These are phyloP conservation scores for Takakia lepidozioides DNA, from an alignment of 225 moss, liverwort and hornwort genomes.

Conservation along the genomic window DNA sequence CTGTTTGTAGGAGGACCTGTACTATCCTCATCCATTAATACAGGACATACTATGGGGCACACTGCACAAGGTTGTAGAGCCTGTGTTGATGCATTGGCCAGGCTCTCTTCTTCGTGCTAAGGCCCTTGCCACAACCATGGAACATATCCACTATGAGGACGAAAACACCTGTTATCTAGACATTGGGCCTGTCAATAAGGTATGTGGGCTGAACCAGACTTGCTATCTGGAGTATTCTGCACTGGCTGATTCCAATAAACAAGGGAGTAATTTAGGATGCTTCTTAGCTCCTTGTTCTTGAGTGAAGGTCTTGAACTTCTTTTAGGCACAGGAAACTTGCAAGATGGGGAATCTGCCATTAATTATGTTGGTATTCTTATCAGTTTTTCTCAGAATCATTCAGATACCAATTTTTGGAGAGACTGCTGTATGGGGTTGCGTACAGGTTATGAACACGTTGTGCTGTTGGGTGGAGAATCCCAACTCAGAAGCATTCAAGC, in stretches of 20 bases:
- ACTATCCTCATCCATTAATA: constrained; percentile 78
- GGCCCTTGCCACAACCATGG: constrained; percentile 63
- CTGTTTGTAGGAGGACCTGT: constrained; percentile 74
- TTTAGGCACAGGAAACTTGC: too few relatives aligned
- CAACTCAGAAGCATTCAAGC: constrained; percentile 77
- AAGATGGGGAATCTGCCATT: too few relatives aligned
- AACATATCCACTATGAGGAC: constrained; percentile 95
- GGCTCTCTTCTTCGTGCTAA: constrained; percentile 60
- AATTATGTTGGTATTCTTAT: too few relatives aligned
- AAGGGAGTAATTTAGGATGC: too few relatives aligned
- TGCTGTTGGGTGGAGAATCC: constrained; percentile 88
- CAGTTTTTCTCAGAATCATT: too few relatives aligned
- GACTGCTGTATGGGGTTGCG: not conserved
- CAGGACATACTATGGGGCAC: constrained; percentile 91
- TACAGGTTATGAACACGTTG: constrained; percentile 80
- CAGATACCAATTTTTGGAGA: too few relatives aligned
- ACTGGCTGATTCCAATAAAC: too few relatives aligned
- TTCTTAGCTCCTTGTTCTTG: too few relatives aligned
- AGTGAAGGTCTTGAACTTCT: too few relatives aligned
- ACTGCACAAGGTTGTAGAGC: constrained; percentile 68
- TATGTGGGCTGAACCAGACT: constrained; percentile 12
- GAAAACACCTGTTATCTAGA: constrained; percentile 48
- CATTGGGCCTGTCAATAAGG: constrained; percentile 98
- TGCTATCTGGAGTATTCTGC: too few relatives aligned
- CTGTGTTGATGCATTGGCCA: constrained; percentile 73